Percentiles rank a stretch among this genome's conserved stretches.
Evolutionary conservation across 108 stramenopile genomes (phyloP).

Genomic region (Discostella stelligeroides): DNA sequence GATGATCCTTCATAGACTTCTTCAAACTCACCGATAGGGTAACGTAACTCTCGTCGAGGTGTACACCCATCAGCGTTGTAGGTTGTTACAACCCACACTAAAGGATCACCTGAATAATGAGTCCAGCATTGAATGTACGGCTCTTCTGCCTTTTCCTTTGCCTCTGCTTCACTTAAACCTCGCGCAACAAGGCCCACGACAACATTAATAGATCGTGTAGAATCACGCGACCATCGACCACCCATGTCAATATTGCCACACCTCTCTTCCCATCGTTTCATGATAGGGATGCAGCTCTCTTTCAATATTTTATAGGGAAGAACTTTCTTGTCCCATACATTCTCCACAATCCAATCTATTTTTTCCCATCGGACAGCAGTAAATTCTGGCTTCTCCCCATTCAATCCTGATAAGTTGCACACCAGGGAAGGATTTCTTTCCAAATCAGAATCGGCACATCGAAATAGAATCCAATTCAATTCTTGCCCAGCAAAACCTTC

Average conservation of each 20-base stretch:
- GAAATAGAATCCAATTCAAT: slow-evolving; percentile 57
- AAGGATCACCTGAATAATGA: not conserved
- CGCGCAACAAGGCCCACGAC: slow-evolving; percentile 42
- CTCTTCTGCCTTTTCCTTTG: slow-evolving; percentile 14
- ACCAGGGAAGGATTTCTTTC: slow-evolving; percentile 43
- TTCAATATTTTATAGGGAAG: slow-evolving; percentile 38
- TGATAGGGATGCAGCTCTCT: slow-evolving; percentile 8
- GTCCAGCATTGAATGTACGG: slow-evolving; percentile 57
- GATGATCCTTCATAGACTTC: slow-evolving; percentile 49
- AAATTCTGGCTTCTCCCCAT: slow-evolving; percentile 55
- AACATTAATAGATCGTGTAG: slow-evolving; percentile 18
- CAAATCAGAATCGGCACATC: slow-evolving; percentile 44
- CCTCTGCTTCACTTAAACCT: slow-evolving; percentile 40
- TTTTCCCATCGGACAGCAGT: slow-evolving; percentile 40
- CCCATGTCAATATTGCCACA: slow-evolving; percentile 27
- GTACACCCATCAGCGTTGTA: slow-evolving; percentile 28
- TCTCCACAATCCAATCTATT: slow-evolving; percentile 44
- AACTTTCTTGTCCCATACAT: slow-evolving; percentile 52
- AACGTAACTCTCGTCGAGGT: slow-evolving; percentile 39
- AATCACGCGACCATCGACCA: slow-evolving; percentile 55
- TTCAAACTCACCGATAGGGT: slow-evolving; percentile 49
- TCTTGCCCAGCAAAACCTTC: slow-evolving; percentile 57
- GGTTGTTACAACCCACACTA: slow-evolving; percentile 48
- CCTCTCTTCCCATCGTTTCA: slow-evolving; percentile 42
- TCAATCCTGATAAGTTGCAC: slow-evolving; percentile 39